phyloP scores from a whole-genome alignment of 495 filamentous ascomycete species.

The Xylaria acuta region DNA sequence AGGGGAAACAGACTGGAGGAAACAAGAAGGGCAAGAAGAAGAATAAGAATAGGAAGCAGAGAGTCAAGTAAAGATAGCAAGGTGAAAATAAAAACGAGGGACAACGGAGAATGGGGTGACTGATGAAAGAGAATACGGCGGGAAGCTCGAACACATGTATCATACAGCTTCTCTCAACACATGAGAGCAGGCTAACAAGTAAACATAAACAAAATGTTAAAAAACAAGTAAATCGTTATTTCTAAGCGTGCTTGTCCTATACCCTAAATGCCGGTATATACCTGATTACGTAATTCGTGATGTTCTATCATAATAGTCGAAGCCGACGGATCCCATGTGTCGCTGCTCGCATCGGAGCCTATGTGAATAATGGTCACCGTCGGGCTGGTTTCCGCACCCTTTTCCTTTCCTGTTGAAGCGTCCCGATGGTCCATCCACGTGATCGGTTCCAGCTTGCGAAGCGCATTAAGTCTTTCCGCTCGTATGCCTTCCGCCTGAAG shows the following conservation, averaged over 20 bases:
- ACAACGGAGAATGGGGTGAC: not conserved
- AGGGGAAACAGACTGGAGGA: not conserved
- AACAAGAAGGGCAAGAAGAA: not conserved
- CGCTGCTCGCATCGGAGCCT: conserved; percentile 32
- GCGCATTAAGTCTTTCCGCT: conserved; percentile 32
- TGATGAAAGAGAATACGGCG: not conserved
- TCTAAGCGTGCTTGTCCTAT: conserved; percentile 16
- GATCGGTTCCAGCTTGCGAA: conserved; percentile 34
- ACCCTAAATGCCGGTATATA: conserved; percentile 15
- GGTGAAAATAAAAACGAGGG: not conserved
- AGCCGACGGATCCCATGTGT: conserved; percentile 36
- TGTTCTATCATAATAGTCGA: conserved; percentile 34
- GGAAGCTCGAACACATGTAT: not conserved
- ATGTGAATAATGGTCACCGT: conserved; percentile 35
- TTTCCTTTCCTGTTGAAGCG: conserved; percentile 3
- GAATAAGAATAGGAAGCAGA: conserved; percentile 5
- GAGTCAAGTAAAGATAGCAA: not conserved
- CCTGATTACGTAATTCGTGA: conserved; percentile 21
- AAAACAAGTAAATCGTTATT: conserved; percentile 8
- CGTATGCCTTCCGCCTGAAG: conserved; percentile 36
- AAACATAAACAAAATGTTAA: not conserved
- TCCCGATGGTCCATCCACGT: conserved; percentile 35
- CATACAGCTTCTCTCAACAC: not conserved
- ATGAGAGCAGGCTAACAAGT: not conserved
- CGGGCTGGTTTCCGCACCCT: conserved; percentile 16